These are phyloP conservation scores for Fraxinus floribunda DNA, from an alignment of 305 asterid genomes.

Conservation along the genomic window DNA sequence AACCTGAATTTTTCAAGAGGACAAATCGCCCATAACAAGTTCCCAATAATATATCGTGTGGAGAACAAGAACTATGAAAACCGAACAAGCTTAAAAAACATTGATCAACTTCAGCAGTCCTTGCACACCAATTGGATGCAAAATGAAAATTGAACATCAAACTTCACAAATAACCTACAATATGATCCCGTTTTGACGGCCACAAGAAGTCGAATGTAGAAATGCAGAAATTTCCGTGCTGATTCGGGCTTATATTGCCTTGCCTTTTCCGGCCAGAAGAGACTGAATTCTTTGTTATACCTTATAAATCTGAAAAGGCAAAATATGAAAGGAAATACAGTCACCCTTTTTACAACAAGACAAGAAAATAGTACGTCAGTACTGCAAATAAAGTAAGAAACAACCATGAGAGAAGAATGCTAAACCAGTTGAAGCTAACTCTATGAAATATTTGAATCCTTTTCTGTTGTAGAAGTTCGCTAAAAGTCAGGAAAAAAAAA, in stretches of 20 bases:
- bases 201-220: conserved; percentile 11
- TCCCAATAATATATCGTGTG: background rate
- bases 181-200: conserved; percentile 17
- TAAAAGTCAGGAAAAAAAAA: background rate
- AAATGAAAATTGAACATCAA: conserved; percentile 25
- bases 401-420: background rate
- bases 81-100: conserved; percentile 15
- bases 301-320: conserved; percentile 52
- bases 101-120: conserved; percentile 18
- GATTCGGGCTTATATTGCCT: conserved; percentile 40
- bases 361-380: background rate
- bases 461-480: background rate
- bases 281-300: conserved; percentile 79
- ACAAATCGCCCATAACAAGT: background rate
- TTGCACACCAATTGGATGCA: conserved; percentile 29
- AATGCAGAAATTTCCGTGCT: conserved; percentile 16
- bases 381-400: background rate
- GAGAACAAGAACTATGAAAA: conserved; percentile 14
- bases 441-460: background rate
- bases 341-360: background rate
- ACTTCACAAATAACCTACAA: conserved; percentile 27
- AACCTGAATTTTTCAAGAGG: background rate
- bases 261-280: conserved; percentile 74
- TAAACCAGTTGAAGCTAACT: background rate
- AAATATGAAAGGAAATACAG: background rate